Evolutionary conservation across 176 grass and related monocot genomes (phyloP).

Genomic region (Sorghum bicolor): DNA sequence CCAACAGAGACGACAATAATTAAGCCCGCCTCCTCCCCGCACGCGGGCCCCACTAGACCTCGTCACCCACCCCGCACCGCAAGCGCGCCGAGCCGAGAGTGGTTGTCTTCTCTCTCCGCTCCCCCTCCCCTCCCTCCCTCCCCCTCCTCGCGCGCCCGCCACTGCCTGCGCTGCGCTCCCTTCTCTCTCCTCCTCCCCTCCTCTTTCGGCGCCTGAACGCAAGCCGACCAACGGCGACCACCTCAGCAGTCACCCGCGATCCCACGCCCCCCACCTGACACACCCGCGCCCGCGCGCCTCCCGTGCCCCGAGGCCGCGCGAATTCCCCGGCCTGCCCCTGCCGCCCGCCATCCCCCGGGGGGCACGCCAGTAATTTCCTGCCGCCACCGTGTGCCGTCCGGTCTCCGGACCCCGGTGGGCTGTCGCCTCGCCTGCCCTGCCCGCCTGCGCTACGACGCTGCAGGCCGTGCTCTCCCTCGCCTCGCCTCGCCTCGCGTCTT

Average conservation of each 20-base stretch:
- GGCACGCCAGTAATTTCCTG: conserved; percentile 21
- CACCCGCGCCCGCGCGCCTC: conserved; percentile 11
- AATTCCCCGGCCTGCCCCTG: conserved; percentile 35
- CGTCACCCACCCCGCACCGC: conserved; percentile 31
- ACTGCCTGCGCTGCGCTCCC: background rate
- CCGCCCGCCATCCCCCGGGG: background rate
- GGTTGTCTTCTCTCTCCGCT: background rate
- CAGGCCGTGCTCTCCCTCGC: background rate
- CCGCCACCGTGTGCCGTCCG: conserved; percentile 54
- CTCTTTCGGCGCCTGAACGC: conserved; percentile 40
- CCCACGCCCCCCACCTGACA: conserved; percentile 35
- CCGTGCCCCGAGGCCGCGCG: conserved; percentile 8
- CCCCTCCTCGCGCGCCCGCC: background rate
- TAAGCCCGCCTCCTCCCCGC: background rate
- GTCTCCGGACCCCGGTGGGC: conserved; percentile 42
- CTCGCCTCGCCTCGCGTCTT: background rate
- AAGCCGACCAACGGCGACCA: conserved; percentile 60
- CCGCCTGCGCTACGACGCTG: conserved; percentile 12
- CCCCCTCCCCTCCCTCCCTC: background rate
- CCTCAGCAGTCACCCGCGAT: conserved; percentile 24
- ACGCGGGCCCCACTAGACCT: conserved; percentile 31
- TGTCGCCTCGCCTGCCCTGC: conserved; percentile 19
- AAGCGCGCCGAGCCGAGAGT: background rate
- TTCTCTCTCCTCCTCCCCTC: background rate
- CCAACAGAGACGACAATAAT: conserved; percentile 30